Evolutionary conservation across 768 basidiomycete species (phyloP).

Genomic region (Trichaptum fuscoviolaceum): DNA sequence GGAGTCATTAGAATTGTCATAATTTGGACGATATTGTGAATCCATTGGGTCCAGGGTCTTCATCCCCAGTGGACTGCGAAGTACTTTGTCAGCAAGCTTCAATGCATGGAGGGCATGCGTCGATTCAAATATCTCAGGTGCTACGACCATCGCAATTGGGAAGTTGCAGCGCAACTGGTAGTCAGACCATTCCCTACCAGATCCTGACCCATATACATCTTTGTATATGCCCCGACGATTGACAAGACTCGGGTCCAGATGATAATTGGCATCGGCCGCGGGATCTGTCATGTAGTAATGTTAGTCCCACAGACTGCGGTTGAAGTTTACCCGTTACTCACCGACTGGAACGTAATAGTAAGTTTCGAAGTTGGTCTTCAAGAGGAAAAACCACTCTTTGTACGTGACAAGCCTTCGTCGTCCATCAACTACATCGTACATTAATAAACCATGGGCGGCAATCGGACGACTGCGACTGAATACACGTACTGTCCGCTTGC

Average conservation of each 20-base stretch:
- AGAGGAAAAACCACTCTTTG: slow-evolving; percentile 81
- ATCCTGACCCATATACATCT: slow-evolving; percentile 89
- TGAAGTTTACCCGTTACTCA: slow-evolving; percentile 27
- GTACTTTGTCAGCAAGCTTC: slow-evolving; percentile 68
- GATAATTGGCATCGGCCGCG: slow-evolving; percentile 63
- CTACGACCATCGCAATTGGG: slow-evolving; percentile 94
- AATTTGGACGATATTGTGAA: slow-evolving; percentile 82
- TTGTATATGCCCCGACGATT: slow-evolving; percentile 97
- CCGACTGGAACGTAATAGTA: slow-evolving; percentile 85
- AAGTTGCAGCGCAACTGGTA: slow-evolving; percentile 94
- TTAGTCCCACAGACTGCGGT: neutral
- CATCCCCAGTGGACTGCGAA: slow-evolving; percentile 92
- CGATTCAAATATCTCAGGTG: slow-evolving; percentile 88
- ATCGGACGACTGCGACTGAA: slow-evolving; percentile 1
- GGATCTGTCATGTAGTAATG: slow-evolving; percentile 44
- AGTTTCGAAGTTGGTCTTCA: slow-evolving; percentile 84
- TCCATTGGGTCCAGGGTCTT: slow-evolving; percentile 90
- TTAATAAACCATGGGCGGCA: slow-evolving; percentile 6
- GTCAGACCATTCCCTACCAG: slow-evolving; percentile 90
- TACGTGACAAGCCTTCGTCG: slow-evolving; percentile 71
- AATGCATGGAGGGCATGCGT: slow-evolving; percentile 76
- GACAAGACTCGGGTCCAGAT: slow-evolving; percentile 62
- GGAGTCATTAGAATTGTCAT: slow-evolving; percentile 93
- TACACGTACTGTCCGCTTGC: slow-evolving; percentile 61
- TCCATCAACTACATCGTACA: slow-evolving; percentile 54